Conservation (phyloP, 129 eudicot species). For the Flaveria bidentis region DNA sequence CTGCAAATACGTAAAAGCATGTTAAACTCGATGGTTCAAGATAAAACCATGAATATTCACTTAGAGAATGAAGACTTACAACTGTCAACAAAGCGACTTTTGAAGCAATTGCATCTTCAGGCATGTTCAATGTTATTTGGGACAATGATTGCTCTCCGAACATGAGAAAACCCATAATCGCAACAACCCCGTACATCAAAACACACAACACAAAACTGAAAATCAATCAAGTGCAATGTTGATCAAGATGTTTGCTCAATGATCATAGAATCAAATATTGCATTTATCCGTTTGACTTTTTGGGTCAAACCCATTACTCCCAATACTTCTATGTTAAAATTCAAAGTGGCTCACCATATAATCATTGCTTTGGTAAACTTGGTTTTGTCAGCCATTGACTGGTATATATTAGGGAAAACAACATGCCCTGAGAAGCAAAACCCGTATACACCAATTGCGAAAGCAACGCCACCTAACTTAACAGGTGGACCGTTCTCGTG, state of each 20-base stretch:
- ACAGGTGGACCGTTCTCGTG: slow-evolving; percentile 46
- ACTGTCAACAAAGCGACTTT: slow-evolving; percentile 86
- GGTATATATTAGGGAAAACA: slow-evolving; percentile 90
- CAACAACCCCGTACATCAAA: slow-evolving; percentile 63
- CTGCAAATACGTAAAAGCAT: slow-evolving; percentile 16
- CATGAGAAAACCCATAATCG: slow-evolving; percentile 85
- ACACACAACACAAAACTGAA: slow-evolving; percentile 67
- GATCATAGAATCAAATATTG: neutral
- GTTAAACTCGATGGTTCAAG: neutral
- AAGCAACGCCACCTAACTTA: slow-evolving; percentile 69
- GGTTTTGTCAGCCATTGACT: slow-evolving; percentile 83
- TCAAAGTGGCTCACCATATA: slow-evolving; percentile 47
- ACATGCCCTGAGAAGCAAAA: slow-evolving; percentile 84
- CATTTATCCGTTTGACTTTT: slow-evolving; percentile 19
- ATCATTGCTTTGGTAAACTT: slow-evolving; percentile 68
- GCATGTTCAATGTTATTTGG: slow-evolving; percentile 80
- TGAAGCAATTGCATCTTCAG: slow-evolving; percentile 53
- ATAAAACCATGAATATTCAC: neutral
- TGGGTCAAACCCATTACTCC: slow-evolving; percentile 19
- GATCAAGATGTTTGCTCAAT: slow-evolving; percentile 17
- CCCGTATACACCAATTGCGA: slow-evolving; percentile 77
- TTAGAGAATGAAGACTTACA: slow-evolving; percentile 43
- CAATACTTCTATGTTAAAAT: neutral
- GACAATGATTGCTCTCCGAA: slow-evolving; percentile 72
- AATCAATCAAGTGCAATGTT: slow-evolving; percentile 16